Conservation (phyloP, 257 asterid species). For the Nicotiana attenuata region DNA sequence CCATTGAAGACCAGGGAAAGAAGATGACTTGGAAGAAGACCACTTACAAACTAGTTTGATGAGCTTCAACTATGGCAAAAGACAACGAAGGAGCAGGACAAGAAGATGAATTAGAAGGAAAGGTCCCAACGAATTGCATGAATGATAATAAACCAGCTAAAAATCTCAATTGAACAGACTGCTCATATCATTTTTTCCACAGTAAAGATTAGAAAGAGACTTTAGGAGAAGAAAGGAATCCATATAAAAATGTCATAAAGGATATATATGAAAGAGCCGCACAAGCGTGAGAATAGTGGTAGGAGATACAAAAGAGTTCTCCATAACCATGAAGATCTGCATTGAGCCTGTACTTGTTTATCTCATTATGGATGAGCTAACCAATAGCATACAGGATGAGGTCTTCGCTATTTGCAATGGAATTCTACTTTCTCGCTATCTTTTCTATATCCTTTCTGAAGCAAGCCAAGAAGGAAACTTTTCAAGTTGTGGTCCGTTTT, state of each 20-base stretch:
- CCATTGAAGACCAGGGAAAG: not conserved
- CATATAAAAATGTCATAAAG: not conserved
- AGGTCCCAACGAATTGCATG: not conserved
- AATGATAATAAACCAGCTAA: not conserved
- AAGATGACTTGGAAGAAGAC: not conserved
- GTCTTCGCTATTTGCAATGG: not conserved
- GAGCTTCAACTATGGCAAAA: not conserved
- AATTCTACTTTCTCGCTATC: not conserved
- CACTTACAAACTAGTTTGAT: not conserved
- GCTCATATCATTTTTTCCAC: not conserved
- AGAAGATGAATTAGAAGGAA: not conserved
- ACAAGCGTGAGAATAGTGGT: not conserved
- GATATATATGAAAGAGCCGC: not conserved
- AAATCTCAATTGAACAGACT: not conserved
- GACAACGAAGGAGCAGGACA: not conserved
- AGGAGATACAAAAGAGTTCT: not conserved
- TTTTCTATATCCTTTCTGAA: not conserved
- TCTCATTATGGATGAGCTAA: not conserved
- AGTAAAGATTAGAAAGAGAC: not conserved
- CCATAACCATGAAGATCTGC: not conserved
- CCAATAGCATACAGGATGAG: not conserved
- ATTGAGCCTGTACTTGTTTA: not conserved
- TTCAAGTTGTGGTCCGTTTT: not conserved
- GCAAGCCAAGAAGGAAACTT: not conserved
- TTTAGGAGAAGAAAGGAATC: not conserved